A percentile compares a stretch with the other conserved stretches of the same genome.
These are phyloP conservation scores for Neolentinus lepideus DNA, from an alignment of 1,284 basidiomycete genomes.

Conservation along the genomic window DNA sequence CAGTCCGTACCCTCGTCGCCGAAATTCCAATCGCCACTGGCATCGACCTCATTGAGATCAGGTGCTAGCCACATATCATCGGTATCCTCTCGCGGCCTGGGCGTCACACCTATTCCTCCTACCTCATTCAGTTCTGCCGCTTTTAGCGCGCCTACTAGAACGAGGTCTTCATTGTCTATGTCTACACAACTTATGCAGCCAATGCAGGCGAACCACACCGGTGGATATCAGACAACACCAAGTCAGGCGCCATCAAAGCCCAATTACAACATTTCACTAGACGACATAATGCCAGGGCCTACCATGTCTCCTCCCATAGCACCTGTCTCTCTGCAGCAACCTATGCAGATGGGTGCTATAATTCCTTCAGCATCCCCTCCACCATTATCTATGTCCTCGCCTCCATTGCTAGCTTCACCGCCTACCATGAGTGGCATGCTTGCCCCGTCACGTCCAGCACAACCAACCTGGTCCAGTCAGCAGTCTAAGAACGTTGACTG, in stretches of 20 bases:
- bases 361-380: slow-evolving; percentile 2
- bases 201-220: slow-evolving; percentile 12
- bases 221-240: slow-evolving; percentile 1
- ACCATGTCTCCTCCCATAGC: slow-evolving; percentile 10
- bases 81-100: slow-evolving; percentile 30
- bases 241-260: slow-evolving; percentile 27
- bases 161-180: slow-evolving; percentile 4
- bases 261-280: slow-evolving; percentile 46
- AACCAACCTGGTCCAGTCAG: slow-evolving; percentile 40
- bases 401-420: slow-evolving; percentile 28
- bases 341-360: slow-evolving; percentile 11
- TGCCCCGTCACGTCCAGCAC: slow-evolving; percentile 49
- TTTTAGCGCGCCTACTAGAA: slow-evolving; percentile 11
- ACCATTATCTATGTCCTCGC: slow-evolving; percentile 20
- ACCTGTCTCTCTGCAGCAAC: slow-evolving; percentile 19
- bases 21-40: slow-evolving; percentile 7
- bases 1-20: slow-evolving; percentile 37
- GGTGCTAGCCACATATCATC: slow-evolving; percentile 13
- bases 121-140: slow-evolving; percentile 27
- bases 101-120: slow-evolving; percentile 28
- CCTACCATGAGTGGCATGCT: slow-evolving; percentile 45
- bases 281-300: slow-evolving; percentile 11
- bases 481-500: slow-evolving; percentile 55
- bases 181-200: slow-evolving; percentile 15
- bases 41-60: slow-evolving; percentile 12